Conservation (phyloP, 1,284 basidiomycete genomes). For the Leccinum pachyderme region DNA sequence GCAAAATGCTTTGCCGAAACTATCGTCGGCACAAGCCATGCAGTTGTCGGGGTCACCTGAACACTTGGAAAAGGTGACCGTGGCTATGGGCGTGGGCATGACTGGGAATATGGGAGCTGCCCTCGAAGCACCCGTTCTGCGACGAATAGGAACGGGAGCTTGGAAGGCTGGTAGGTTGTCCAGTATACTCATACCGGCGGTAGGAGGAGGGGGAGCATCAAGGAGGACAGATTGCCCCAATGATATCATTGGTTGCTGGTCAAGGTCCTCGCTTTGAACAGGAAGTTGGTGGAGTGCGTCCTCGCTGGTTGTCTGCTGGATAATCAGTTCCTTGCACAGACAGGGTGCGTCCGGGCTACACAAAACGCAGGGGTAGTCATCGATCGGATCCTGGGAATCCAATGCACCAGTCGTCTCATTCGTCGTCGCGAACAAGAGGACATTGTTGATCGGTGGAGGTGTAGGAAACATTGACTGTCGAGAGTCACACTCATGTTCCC, state of each 20-base stretch:
- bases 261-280: slow-evolving; percentile 15
- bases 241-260: slow-evolving; percentile 28
- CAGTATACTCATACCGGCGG: slow-evolving; percentile 50
- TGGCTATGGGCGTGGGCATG: slow-evolving; percentile 28
- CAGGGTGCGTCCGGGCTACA: slow-evolving; percentile 70
- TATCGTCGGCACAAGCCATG: slow-evolving; percentile 74
- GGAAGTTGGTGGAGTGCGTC: slow-evolving; percentile 11
- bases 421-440: slow-evolving; percentile 36
- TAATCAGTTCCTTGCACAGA: slow-evolving; percentile 65
- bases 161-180: slow-evolving; percentile 77
- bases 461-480: slow-evolving; percentile 21
- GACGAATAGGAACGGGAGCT: slow-evolving; percentile 72
- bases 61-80: slow-evolving; percentile 35
- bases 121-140: slow-evolving; percentile 41
- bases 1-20: slow-evolving; percentile 86
- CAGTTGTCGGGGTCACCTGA: slow-evolving; percentile 69
- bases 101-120: slow-evolving; percentile 55
- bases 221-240: slow-evolving; percentile 17
- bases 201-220: slow-evolving; percentile 17
- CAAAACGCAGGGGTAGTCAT: slow-evolving; percentile 55
- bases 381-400: slow-evolving; percentile 34
- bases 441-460: slow-evolving; percentile 26
- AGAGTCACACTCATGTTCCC: slow-evolving; percentile 11
- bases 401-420: slow-evolving; percentile 9
- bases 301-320: slow-evolving; percentile 40